Percentiles rank a stretch among this genome's conserved stretches.
Evolutionary conservation across 352 stramenopile species (phyloP).

Genomic region (Pythium pyrilobum): DNA sequence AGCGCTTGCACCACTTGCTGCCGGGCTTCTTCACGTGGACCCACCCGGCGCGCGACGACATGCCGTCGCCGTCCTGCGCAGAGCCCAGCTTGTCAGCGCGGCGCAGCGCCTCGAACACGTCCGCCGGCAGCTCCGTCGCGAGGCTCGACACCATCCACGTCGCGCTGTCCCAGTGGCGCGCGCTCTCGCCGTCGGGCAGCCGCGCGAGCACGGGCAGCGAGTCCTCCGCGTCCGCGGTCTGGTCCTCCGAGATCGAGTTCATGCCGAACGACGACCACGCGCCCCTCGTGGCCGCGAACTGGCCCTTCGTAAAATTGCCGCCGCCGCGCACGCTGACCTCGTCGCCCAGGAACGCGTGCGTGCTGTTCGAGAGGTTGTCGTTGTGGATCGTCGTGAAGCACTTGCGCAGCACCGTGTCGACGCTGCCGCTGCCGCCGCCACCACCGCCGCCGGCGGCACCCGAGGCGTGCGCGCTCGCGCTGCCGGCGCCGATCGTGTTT

Average conservation of each 20-base stretch:
- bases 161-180: conserved; percentile 40
- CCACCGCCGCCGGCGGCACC: neutral
- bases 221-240: conserved; percentile 31
- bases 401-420: conserved; percentile 80
- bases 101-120: conserved; percentile 52
- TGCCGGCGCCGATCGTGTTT: conserved; percentile 24
- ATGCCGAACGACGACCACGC: conserved; percentile 55
- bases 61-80: conserved; percentile 12
- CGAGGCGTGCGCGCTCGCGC: too few relatives aligned
- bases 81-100: conserved; percentile 24
- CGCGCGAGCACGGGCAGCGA: conserved; percentile 40
- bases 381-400: conserved; percentile 86
- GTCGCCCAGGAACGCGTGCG: conserved; percentile 76
- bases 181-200: conserved; percentile 19
- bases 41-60: conserved; percentile 37
- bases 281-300: conserved; percentile 17
- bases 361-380: conserved; percentile 79
- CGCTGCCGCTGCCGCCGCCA: neutral
- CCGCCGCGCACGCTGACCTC: conserved; percentile 80
- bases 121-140: conserved; percentile 50
- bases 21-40: conserved; percentile 58
- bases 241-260: conserved; percentile 60
- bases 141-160: conserved; percentile 68
- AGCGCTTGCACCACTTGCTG: conserved; percentile 63
- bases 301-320: conserved; percentile 39